Evolutionary conservation across 345 rosid genomes (phyloP).

Genomic region (Combretum micranthum): DNA sequence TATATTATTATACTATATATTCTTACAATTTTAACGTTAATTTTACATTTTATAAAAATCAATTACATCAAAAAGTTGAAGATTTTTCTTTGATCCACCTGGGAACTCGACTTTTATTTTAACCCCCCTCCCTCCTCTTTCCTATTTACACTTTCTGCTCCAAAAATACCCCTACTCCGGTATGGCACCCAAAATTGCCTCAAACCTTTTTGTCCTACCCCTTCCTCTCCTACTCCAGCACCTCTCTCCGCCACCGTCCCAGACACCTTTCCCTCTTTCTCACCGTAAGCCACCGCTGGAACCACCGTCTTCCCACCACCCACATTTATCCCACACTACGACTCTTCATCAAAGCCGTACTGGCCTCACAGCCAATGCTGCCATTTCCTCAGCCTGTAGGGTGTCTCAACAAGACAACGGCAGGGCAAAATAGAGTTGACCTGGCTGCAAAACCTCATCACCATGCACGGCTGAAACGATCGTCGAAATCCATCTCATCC

Average conservation of each 20-base stretch:
- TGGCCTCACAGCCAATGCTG: slow-evolving; percentile 97
- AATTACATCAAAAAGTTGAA: no score
- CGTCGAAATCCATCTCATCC: slow-evolving; percentile 94
- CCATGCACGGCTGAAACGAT: slow-evolving; percentile 49
- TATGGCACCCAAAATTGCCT: slow-evolving; percentile 60
- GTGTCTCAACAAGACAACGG: slow-evolving; percentile 54
- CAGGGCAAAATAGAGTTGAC: slow-evolving; percentile 80
- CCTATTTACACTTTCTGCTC: neutral
- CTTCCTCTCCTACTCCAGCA: slow-evolving; percentile 21
- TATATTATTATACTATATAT: no score
- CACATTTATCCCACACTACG: slow-evolving; percentile 29
- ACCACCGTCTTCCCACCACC: slow-evolving; percentile 34
- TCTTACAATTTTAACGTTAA: no score
- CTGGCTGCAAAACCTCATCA: slow-evolving; percentile 76
- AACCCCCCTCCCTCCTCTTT: no score
- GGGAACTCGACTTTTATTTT: no score
- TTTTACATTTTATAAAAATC: no score
- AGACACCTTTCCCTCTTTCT: slow-evolving; percentile 7
- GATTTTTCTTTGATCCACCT: no score
- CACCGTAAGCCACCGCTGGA: slow-evolving; percentile 22
- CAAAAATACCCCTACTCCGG: slow-evolving; percentile 35
- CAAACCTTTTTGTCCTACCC: slow-evolving; percentile 27
- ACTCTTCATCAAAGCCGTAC: slow-evolving; percentile 67
- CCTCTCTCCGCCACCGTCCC: slow-evolving; percentile 13
- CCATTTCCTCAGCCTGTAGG: slow-evolving; percentile 84